Percentiles rank a stretch among this genome's conserved stretches.
These are phyloP conservation scores for Wickerhamiella shivajii DNA, from an alignment of 805 yeast species.

Conservation along the genomic window DNA sequence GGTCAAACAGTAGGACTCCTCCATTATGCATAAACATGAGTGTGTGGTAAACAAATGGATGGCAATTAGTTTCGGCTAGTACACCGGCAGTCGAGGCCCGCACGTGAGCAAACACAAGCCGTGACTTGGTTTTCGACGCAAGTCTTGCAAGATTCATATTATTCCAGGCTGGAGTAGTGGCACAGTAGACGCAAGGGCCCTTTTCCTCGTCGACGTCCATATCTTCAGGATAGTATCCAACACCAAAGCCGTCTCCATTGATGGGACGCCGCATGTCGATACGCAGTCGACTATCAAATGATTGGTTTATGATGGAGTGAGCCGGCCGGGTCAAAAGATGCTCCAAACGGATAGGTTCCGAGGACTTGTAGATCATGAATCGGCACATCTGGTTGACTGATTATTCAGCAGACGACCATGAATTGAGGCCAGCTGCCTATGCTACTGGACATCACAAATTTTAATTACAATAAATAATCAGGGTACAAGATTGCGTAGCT, in stretches of 20 bases:
- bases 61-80: slow-evolving; percentile 88
- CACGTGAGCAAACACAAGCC: slow-evolving; percentile 84
- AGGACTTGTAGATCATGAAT: slow-evolving; percentile 81
- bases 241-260: slow-evolving; percentile 97
- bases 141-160: slow-evolving; percentile 75
- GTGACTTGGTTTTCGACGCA: slow-evolving; percentile 75
- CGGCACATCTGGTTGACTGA: slow-evolving; percentile 83
- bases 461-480: too few relatives aligned
- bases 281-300: slow-evolving; percentile 78
- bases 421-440: too few relatives aligned
- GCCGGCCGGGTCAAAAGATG: slow-evolving; percentile 88
- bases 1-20: slow-evolving; percentile 47
- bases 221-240: slow-evolving; percentile 70
- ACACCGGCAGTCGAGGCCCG: slow-evolving; percentile 94
- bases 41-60: slow-evolving; percentile 79
- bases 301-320: slow-evolving; percentile 91
- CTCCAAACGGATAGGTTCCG: slow-evolving; percentile 73
- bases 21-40: slow-evolving; percentile 98
- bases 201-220: slow-evolving; percentile 36
- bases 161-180: slow-evolving; percentile 93
- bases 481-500: too few relatives aligned
- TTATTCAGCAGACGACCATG: too few relatives aligned
- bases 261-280: slow-evolving; percentile 82
- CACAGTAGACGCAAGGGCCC: slow-evolving; percentile 85
- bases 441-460: too few relatives aligned